Percentiles rank a stretch among this genome's conserved stretches.
Evolutionary conservation across 225 moss, liverwort and hornwort species (phyloP).

Genomic region (Marchantia polymorpha): DNA sequence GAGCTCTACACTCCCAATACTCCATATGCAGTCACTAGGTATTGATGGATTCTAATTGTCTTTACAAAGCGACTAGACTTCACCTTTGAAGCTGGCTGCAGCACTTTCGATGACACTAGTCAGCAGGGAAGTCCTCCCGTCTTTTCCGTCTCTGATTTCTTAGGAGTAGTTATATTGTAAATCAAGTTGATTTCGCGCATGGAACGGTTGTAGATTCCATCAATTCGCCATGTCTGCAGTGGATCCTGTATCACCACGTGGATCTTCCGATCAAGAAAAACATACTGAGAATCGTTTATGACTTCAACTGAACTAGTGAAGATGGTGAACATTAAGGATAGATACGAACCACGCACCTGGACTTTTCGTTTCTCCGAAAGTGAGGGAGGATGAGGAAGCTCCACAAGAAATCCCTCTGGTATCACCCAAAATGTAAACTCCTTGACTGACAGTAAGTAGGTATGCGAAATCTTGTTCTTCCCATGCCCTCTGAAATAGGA

Average conservation of each 20-base stretch:
- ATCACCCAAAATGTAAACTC: conserved; percentile 31
- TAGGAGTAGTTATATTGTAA: conserved; percentile 5
- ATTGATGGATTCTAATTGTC: too few species aligned
- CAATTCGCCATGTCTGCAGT: conserved; percentile 25
- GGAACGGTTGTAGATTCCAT: conserved; percentile 35
- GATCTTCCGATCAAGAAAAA: background rate
- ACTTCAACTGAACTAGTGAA: too few species aligned
- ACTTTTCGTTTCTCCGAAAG: conserved; percentile 22
- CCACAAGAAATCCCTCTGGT: conserved; percentile 40
- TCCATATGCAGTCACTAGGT: too few species aligned
- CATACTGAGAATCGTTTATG: too few species aligned
- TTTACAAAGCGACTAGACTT: background rate
- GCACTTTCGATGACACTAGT: background rate
- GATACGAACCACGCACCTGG: background rate
- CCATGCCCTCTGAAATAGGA: conserved; percentile 30
- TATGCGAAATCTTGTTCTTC: conserved; percentile 37
- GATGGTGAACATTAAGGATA: too few species aligned
- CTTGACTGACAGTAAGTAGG: conserved; percentile 18
- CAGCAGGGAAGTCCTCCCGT: background rate
- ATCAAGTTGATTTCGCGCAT: conserved; percentile 26
- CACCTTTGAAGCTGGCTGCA: background rate
- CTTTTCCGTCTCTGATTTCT: background rate
- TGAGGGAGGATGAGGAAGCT: conserved; percentile 44
- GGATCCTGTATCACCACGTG: conserved; percentile 27
- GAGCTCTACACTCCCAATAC: too few species aligned